Evolutionary conservation across 2,329 filamentous ascomycete genomes (phyloP).

Genomic region (Chalaropsis thielavioides): DNA sequence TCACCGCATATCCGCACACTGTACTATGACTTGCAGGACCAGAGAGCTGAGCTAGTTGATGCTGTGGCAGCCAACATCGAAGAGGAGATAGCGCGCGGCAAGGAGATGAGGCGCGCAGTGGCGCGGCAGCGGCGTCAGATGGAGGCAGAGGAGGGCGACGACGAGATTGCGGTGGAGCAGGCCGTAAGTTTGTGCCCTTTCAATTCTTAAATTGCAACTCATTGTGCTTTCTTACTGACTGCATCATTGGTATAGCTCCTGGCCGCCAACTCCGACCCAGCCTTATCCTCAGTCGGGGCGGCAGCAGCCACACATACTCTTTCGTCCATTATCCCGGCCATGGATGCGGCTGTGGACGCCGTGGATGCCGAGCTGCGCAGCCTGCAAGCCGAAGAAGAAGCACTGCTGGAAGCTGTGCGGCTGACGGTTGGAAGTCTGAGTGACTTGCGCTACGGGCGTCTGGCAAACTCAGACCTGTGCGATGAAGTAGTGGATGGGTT

Average conservation of each 20-base stretch:
- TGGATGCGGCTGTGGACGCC: slow-evolving; percentile 50
- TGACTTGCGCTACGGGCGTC: slow-evolving; percentile 66
- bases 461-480: slow-evolving; percentile 48
- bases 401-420: slow-evolving; percentile 45
- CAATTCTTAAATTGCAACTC: background rate
- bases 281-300: slow-evolving; percentile 25
- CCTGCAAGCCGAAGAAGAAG: slow-evolving; percentile 49
- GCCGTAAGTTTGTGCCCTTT: slow-evolving; percentile 29
- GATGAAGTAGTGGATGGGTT: slow-evolving; percentile 56
- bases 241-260: background rate
- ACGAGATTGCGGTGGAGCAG: slow-evolving; percentile 48
- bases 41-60: slow-evolving; percentile 56
- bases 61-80: slow-evolving; percentile 50
- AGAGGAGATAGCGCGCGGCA: slow-evolving; percentile 37
- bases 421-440: slow-evolving; percentile 59
- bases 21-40: slow-evolving; percentile 65
- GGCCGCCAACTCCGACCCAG: slow-evolving; percentile 19
- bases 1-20: slow-evolving; percentile 54
- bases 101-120: slow-evolving; percentile 43
- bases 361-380: slow-evolving; percentile 53
- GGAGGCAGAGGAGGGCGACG: slow-evolving; percentile 42
- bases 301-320: slow-evolving; percentile 44
- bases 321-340: slow-evolving; percentile 49
- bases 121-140: slow-evolving; percentile 32
- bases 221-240: background rate